These are phyloP conservation scores for Isabelozyma pseudorhagii DNA, from an alignment of 805 yeast genomes.

Conservation along the genomic window DNA sequence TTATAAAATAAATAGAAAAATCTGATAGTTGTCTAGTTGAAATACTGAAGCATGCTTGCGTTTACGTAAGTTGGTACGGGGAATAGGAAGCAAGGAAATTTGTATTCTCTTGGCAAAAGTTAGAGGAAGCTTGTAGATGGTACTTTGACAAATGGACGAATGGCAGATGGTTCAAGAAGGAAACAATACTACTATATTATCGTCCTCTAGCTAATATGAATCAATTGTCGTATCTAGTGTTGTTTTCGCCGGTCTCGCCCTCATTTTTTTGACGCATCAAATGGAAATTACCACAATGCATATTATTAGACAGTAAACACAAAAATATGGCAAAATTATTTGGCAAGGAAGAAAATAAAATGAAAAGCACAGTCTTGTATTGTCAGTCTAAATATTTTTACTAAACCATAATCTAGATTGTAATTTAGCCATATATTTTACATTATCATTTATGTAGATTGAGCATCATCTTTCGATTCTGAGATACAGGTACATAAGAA, in stretches of 20 bases:
- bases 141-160: no score
- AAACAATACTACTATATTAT: no score
- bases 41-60: neutral
- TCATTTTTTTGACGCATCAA: neutral
- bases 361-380: neutral
- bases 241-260: neutral
- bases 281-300: neutral
- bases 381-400: neutral
- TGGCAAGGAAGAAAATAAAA: neutral
- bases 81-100: neutral
- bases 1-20: neutral
- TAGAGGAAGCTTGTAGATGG: no score
- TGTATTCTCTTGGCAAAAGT: no score
- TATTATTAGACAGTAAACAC: neutral
- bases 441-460: neutral
- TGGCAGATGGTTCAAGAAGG: no score
- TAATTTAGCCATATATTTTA: neutral
- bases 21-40: neutral
- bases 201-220: no score
- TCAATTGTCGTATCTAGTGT: neutral
- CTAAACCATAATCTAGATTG: neutral
- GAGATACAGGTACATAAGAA: neutral
- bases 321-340: neutral
- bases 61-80: neutral
- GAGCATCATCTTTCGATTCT: neutral